These are phyloP conservation scores for Tetrastigma voinierianum DNA, from an alignment of 164 flowering plant genomes.

Conservation along the genomic window DNA sequence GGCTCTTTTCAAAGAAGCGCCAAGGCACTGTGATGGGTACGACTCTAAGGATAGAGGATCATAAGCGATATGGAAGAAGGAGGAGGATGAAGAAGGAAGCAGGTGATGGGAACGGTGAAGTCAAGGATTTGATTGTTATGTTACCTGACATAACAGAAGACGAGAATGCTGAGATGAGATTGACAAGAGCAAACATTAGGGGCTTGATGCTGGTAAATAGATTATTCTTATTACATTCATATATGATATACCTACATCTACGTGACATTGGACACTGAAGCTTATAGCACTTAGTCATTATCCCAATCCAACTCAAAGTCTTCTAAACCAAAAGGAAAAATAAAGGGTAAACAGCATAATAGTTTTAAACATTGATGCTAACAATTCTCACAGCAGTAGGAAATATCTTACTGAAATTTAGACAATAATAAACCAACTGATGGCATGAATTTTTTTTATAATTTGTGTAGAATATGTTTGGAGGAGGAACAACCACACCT, in stretches of 20 bases:
- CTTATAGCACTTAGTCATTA: no score
- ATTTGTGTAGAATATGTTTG: conserved; percentile 16
- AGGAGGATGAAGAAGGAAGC: conserved; percentile 1
- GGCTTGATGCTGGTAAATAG: conserved; percentile 20
- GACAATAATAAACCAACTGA: no score
- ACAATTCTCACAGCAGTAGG: no score
- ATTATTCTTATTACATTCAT: no score
- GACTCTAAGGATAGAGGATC: conserved; percentile 34
- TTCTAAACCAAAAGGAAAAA: no score
- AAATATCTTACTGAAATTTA: no score
- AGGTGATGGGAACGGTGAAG: neutral
- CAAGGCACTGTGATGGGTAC: conserved; percentile 12
- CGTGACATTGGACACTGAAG: no score
- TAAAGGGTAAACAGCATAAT: no score
- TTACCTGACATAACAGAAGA: conserved; percentile 12
- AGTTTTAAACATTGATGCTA: no score
- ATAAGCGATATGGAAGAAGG: conserved; percentile 16
- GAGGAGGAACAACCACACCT: conserved; percentile 19
- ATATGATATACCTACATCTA: no score
- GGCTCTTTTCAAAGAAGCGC: conserved; percentile 16
- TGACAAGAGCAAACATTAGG: conserved; percentile 14
- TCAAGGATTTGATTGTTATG: conserved; percentile 19
- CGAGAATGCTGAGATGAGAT: conserved; percentile 12
- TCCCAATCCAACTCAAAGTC: no score
- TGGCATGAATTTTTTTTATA: no score